phyloP scores from a whole-genome alignment of 257 asterid genomes.

The Lavandula angustifolia region DNA sequence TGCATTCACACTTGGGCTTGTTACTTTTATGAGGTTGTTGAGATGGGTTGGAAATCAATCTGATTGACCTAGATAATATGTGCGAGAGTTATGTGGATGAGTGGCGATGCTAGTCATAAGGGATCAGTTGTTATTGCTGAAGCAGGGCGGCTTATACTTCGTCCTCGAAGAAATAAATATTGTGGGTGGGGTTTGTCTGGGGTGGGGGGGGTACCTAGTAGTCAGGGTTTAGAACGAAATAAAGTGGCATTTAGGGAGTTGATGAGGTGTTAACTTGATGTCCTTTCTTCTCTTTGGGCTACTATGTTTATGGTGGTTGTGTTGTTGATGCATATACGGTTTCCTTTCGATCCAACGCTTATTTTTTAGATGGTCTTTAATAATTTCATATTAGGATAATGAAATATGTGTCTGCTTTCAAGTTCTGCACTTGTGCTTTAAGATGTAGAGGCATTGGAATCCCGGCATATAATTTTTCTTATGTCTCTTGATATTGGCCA shows the following conservation, averaged over 20 bases:
- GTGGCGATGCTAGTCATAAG: not conserved
- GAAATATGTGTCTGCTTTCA: slow-evolving; percentile 3
- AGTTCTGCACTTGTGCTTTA: slow-evolving; percentile 29
- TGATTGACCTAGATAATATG: slow-evolving; percentile 8
- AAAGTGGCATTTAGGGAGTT: slow-evolving; percentile 8
- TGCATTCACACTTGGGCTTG: slow-evolving; percentile 22
- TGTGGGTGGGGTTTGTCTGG: not conserved
- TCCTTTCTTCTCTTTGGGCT: not conserved
- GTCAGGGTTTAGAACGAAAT: slow-evolving; percentile 29
- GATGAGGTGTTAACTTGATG: slow-evolving; percentile 11
- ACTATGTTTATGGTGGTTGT: not conserved
- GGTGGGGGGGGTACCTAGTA: slow-evolving; percentile 17
- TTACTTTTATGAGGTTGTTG: slow-evolving; percentile 30
- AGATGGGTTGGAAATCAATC: not conserved
- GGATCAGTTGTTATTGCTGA: not conserved
- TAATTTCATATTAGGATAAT: slow-evolving; percentile 1
- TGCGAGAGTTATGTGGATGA: slow-evolving; percentile 17
- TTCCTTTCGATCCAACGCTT: slow-evolving; percentile 5
- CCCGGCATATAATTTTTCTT: slow-evolving; percentile 3
- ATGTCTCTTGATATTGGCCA: slow-evolving; percentile 21
- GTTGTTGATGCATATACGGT: not conserved
- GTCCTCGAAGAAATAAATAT: slow-evolving; percentile 1
- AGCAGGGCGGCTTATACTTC: not conserved
- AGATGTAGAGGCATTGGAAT: slow-evolving; percentile 27
- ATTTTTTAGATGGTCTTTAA: not conserved